Evolutionary conservation across 768 basidiomycete species (phyloP).

Genomic region (Amanita rubescens): DNA sequence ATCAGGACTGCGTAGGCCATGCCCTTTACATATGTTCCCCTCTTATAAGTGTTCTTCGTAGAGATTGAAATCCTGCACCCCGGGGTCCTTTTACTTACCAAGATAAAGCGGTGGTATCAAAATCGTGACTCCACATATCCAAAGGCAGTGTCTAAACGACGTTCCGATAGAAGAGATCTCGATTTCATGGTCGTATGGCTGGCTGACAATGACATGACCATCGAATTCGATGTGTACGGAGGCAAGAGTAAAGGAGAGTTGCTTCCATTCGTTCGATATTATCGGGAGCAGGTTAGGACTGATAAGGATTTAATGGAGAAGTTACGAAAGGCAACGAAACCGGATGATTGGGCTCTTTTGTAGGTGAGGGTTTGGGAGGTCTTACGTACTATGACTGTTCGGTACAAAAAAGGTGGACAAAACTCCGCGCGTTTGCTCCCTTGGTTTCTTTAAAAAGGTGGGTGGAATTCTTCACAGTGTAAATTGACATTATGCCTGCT

Average conservation of each 20-base stretch:
- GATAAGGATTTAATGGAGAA: slow-evolving; percentile 12
- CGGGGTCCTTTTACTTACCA: slow-evolving; percentile 20
- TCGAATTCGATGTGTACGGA: slow-evolving; percentile 18
- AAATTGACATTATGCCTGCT: too few species aligned
- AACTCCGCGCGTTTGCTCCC: too few species aligned
- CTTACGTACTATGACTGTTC: neutral
- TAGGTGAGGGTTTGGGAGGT: slow-evolving; percentile 1
- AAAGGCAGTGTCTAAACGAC: slow-evolving; percentile 16
- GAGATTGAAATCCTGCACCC: slow-evolving; percentile 17
- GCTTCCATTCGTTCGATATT: slow-evolving; percentile 13
- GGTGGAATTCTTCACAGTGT: too few species aligned
- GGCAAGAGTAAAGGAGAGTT: slow-evolving; percentile 16
- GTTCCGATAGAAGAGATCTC: slow-evolving; percentile 16
- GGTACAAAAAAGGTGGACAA: too few species aligned
- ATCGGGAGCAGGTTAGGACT: slow-evolving; percentile 6
- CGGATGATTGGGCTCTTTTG: slow-evolving; percentile 15
- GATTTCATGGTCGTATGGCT: slow-evolving; percentile 19
- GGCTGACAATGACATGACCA: slow-evolving; percentile 14
- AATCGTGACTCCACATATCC: slow-evolving; percentile 18
- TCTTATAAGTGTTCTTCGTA: neutral
- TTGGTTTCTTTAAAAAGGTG: too few species aligned
- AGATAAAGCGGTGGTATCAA: slow-evolving; percentile 22
- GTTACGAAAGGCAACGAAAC: slow-evolving; percentile 13
- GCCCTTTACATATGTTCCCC: neutral
- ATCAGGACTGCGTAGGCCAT: slow-evolving; percentile 10